Conservation (phyloP, 305 asterid species). For the Withania somnifera region DNA sequence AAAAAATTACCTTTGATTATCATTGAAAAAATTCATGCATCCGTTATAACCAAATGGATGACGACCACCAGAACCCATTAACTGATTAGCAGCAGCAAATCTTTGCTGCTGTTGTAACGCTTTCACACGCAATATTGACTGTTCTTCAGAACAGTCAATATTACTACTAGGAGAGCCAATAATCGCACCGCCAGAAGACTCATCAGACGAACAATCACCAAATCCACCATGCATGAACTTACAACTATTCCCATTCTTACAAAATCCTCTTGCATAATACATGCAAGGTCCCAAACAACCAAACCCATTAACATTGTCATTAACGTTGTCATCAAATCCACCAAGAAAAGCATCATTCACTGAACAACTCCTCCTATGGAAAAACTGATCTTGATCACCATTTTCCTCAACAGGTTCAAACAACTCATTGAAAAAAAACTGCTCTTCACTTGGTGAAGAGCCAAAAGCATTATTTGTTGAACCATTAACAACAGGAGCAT, state of each 20-base stretch:
- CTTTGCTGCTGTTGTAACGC: conserved; percentile 60
- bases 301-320: conserved; percentile 20
- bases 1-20: conserved; percentile 61
- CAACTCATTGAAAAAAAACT: no score
- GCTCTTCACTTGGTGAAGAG: conserved; percentile 35
- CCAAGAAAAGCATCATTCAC: conserved; percentile 57
- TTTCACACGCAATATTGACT: conserved; percentile 37
- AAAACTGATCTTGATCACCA: conserved; percentile 31
- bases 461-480: conserved; percentile 21
- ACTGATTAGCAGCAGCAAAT: conserved; percentile 23
- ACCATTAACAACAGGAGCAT: conserved; percentile 27
- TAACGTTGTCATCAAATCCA: conserved; percentile 30
- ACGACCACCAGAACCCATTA: conserved; percentile 53
- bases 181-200: background rate
- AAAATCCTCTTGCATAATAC: conserved; percentile 71
- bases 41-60: conserved; percentile 46
- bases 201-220: conserved; percentile 1
- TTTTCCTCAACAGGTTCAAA: conserved; percentile 19
- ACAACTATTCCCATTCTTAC: conserved; percentile 67
- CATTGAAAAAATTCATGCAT: conserved; percentile 38
- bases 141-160: conserved; percentile 46
- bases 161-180: no score
- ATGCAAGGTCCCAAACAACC: conserved; percentile 80
- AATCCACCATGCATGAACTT: conserved; percentile 59
- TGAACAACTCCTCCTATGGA: conserved; percentile 55